Evolutionary conservation across 129 eudicot genomes (phyloP).

Genomic region (Chrysanthemum makinoi): DNA sequence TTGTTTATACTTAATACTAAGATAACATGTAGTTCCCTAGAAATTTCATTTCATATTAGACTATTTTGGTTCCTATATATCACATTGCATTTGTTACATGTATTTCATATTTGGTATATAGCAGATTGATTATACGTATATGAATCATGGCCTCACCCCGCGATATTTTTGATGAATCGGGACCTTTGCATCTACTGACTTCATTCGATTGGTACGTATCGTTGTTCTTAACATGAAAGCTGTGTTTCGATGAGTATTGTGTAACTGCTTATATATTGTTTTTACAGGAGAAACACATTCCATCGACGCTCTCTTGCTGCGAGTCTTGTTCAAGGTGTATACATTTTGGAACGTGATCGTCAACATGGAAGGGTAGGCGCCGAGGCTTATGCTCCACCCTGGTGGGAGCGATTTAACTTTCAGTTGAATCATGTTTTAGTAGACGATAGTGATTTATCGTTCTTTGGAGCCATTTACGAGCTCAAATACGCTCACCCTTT

Average conservation of each 20-base stretch:
- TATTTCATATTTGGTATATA: neutral
- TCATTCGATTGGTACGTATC: slow-evolving; percentile 27
- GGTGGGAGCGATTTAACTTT: slow-evolving; percentile 80
- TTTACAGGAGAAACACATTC: slow-evolving; percentile 51
- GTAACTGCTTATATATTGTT: neutral
- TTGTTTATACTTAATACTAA: too few species aligned
- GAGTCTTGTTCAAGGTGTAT: slow-evolving; percentile 58
- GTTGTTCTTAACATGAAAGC: neutral
- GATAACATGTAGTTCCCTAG: neutral
- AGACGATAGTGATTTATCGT: slow-evolving; percentile 52
- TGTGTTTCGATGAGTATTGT: neutral
- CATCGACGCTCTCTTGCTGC: slow-evolving; percentile 78
- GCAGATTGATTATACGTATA: too few species aligned
- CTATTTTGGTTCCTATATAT: neutral
- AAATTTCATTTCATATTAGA: neutral
- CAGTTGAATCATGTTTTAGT: slow-evolving; percentile 40
- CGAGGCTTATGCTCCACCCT: slow-evolving; percentile 55
- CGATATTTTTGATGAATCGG: slow-evolving; percentile 26
- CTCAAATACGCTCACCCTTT: slow-evolving; percentile 28
- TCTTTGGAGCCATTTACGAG: slow-evolving; percentile 73
- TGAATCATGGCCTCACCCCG: slow-evolving; percentile 24
- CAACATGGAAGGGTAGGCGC: slow-evolving; percentile 44
- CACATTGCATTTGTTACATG: neutral
- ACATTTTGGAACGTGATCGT: slow-evolving; percentile 60
- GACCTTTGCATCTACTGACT: slow-evolving; percentile 31